A percentile compares a stretch with the other conserved stretches of the same genome.
phyloP scores from a whole-genome alignment of 2,329 filamentous ascomycete genomes.

The Colletotrichum spinosum region DNA sequence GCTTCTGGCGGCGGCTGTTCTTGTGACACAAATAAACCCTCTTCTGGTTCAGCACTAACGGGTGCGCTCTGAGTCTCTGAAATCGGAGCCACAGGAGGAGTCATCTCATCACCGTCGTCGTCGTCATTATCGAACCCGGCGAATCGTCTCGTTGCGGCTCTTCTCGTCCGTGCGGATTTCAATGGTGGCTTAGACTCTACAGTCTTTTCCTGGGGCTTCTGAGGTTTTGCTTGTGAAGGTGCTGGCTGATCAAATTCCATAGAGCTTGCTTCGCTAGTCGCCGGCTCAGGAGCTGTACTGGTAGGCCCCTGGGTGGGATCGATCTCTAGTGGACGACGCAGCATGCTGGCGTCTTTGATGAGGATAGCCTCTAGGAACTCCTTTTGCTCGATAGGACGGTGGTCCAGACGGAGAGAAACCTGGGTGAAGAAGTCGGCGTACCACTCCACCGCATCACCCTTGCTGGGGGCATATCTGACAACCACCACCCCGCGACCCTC shows the following conservation, averaged over 20 bases:
- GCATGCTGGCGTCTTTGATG: conserved; percentile 77
- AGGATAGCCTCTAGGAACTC: conserved; percentile 94
- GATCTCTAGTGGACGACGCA: conserved; percentile 76
- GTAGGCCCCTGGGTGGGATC: conserved; percentile 49
- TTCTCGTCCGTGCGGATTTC: conserved; percentile 40
- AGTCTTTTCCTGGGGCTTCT: conserved; percentile 8
- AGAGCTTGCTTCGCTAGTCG: conserved; percentile 17
- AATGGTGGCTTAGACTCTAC: conserved; percentile 40
- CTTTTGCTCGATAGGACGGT: conserved; percentile 87
- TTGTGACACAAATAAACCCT: conserved; percentile 70
- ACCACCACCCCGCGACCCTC: conserved; percentile 80
- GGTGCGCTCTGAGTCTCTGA: conserved; percentile 15
- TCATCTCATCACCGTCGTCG: conserved; percentile 53
- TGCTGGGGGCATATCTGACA: conserved; percentile 75
- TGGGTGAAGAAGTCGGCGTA: conserved; percentile 75
- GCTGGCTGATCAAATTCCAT: conserved; percentile 44
- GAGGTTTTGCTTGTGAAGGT: conserved; percentile 21
- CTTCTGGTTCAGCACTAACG: conserved; percentile 47
- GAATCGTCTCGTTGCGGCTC: conserved; percentile 66
- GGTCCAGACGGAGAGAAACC: conserved; percentile 79
- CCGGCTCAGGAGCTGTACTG: conserved; percentile 38
- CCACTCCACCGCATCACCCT: conserved; percentile 71
- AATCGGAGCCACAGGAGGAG: conserved; percentile 39
- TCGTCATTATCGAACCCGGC: conserved; percentile 74
- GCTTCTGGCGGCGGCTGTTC: conserved; percentile 40